Evolutionary conservation across 805 yeast genomes (phyloP).

Genomic region (Candida railenensis): DNA sequence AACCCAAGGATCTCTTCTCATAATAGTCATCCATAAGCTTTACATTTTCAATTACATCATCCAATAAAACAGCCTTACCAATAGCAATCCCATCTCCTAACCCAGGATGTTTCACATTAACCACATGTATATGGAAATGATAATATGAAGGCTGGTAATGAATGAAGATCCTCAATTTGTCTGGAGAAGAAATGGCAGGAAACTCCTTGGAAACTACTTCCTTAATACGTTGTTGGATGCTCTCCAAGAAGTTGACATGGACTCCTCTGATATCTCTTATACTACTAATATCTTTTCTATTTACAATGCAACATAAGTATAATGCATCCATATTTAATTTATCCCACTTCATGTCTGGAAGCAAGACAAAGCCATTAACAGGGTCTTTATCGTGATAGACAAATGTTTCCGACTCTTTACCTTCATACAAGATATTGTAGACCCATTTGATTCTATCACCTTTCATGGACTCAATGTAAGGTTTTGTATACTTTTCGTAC

Average conservation of each 20-base stretch:
- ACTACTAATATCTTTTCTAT: constrained; percentile 64
- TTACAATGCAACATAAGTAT: constrained; percentile 76
- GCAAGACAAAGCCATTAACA: constrained; percentile 61
- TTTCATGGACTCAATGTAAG: constrained; percentile 73
- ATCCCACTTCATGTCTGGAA: constrained; percentile 99
- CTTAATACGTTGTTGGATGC: constrained; percentile 45
- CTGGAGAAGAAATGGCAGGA: constrained; percentile 24
- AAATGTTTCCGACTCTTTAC: constrained; percentile 83
- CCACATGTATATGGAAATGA: constrained; percentile 92
- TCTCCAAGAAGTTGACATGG: constrained; percentile 60
- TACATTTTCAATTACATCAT: constrained; percentile 77
- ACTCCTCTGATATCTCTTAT: constrained; percentile 66
- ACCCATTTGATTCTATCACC: constrained; percentile 90
- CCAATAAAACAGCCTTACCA: constrained; percentile 82
- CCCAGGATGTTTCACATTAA: constrained; percentile 68
- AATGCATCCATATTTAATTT: constrained; percentile 64
- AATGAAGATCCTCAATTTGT: constrained; percentile 71
- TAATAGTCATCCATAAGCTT: constrained; percentile 58
- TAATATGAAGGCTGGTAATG: constrained; percentile 97
- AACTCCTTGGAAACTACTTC: constrained; percentile 38
- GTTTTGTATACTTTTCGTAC: constrained; percentile 61
- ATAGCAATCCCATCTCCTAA: constrained; percentile 63
- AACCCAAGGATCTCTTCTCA: constrained; percentile 55
- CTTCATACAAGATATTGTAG: constrained; percentile 72
- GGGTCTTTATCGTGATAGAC: constrained; percentile 61